phyloP scores from a whole-genome alignment of 2,329 filamentous ascomycete genomes.

The Xylaria sp. region DNA sequence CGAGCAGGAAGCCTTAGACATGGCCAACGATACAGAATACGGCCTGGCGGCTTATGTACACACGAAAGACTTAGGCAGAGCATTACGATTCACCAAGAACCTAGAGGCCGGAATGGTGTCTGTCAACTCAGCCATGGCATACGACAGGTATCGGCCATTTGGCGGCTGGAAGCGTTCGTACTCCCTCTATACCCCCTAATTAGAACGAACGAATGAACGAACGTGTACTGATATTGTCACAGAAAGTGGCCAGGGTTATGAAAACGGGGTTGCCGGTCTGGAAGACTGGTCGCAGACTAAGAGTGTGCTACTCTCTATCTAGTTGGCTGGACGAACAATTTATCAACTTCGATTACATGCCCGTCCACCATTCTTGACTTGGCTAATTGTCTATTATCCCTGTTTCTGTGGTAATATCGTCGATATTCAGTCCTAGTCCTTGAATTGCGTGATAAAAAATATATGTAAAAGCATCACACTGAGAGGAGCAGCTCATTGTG shows the following conservation, averaged over 20 bases:
- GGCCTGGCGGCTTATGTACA: conserved; percentile 62
- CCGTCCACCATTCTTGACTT: neutral
- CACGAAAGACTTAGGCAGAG: conserved; percentile 55
- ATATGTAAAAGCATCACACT: neutral
- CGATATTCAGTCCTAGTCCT: neutral
- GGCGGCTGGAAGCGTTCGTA: conserved; percentile 47
- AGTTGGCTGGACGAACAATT: neutral
- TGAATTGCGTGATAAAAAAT: neutral
- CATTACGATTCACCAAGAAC: conserved; percentile 53
- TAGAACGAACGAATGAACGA: too few species aligned
- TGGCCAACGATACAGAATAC: conserved; percentile 63
- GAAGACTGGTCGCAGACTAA: conserved; percentile 29
- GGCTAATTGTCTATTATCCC: too few species aligned
- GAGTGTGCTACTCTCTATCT: conserved; percentile 24
- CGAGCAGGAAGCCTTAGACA: conserved; percentile 58
- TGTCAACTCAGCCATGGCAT: conserved; percentile 55
- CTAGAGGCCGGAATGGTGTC: conserved; percentile 66
- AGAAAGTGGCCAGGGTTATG: conserved; percentile 27
- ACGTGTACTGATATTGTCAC: neutral
- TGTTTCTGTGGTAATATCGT: too few species aligned
- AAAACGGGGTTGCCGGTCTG: conserved; percentile 23
- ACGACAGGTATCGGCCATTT: conserved; percentile 46
- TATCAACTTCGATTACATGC: neutral
- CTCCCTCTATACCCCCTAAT: neutral
- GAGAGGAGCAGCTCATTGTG: neutral